Percentiles rank a stretch among this genome's conserved stretches.
Conservation (phyloP, 106 monocot genomes). For the Gastrodia elata region DNA sequence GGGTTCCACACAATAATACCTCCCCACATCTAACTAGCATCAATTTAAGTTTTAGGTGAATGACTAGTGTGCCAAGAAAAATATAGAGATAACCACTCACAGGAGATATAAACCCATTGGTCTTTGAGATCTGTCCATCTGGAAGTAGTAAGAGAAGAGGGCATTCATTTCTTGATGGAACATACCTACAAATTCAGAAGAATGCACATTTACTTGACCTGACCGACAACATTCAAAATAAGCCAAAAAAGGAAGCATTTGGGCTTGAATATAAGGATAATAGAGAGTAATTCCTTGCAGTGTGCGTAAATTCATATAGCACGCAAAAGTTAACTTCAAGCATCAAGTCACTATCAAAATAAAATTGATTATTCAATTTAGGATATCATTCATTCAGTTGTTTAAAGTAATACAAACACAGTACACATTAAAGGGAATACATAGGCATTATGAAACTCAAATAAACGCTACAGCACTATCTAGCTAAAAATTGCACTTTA, state of each 20-base stretch:
- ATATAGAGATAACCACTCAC: slow-evolving; percentile 30
- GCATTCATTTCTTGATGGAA: slow-evolving; percentile 80
- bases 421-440: too few species aligned
- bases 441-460: not conserved
- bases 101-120: slow-evolving; percentile 93
- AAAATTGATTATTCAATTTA: not conserved
- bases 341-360: not conserved
- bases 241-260: not conserved
- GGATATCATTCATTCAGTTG: not conserved
- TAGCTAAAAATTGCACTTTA: not conserved
- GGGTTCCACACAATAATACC: slow-evolving; percentile 92
- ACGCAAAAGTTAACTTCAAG: not conserved
- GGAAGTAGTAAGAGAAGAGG: slow-evolving; percentile 72
- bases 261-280: not conserved
- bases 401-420: too few species aligned
- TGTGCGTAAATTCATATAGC: not conserved
- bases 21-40: slow-evolving; percentile 82
- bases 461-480: not conserved
- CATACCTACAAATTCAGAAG: slow-evolving; percentile 38
- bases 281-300: not conserved
- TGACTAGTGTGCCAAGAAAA: not conserved
- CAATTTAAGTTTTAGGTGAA: slow-evolving; percentile 1
- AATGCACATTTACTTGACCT: not conserved
- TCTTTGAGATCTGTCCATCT: slow-evolving; percentile 55
- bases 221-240: not conserved